Percentiles rank a stretch among this genome's conserved stretches.
Conservation (phyloP, 805 yeast genomes). For the Candida ipomoeae region DNA sequence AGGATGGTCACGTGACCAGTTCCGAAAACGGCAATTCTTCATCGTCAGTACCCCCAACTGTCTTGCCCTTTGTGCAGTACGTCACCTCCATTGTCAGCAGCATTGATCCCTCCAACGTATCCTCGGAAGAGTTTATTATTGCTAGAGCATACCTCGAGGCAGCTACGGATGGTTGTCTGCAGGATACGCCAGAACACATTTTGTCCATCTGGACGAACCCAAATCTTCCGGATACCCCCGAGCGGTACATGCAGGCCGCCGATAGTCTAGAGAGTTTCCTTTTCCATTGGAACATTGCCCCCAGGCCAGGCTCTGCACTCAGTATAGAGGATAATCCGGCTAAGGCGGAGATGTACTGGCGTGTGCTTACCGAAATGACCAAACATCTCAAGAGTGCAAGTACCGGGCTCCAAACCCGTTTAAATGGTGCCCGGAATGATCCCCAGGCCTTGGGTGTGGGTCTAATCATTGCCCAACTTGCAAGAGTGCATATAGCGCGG, state of each 20-base stretch:
- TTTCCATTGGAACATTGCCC: constrained; percentile 28
- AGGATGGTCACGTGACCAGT: constrained; percentile 4
- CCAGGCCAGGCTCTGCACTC: constrained; percentile 6
- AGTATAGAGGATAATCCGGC: constrained; percentile 3
- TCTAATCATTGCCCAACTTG: constrained; percentile 30
- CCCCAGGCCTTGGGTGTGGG: constrained; percentile 26
- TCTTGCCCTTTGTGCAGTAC: constrained; percentile 17
- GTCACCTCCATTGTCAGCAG: background rate
- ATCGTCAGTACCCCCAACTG: too few species aligned
- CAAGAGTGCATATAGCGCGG: constrained; percentile 45
- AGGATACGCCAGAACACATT: constrained; percentile 14
- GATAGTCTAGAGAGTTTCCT: constrained; percentile 43
- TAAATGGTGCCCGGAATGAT: background rate
- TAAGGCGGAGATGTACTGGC: constrained; percentile 32
- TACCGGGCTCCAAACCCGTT: constrained; percentile 22
- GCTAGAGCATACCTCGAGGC: constrained; percentile 21
- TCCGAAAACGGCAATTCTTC: too few species aligned
- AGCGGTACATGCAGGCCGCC: constrained; percentile 38
- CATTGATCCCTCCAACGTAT: background rate
- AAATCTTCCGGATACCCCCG: constrained; percentile 27
- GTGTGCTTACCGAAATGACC: constrained; percentile 35
- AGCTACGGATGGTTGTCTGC: constrained; percentile 12
- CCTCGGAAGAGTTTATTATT: constrained; percentile 11
- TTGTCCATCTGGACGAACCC: constrained; percentile 31
- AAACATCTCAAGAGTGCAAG: constrained; percentile 37